Conservation (phyloP, 495 filamentous ascomycete genomes). For the Penicillium cosmopolitanum region DNA sequence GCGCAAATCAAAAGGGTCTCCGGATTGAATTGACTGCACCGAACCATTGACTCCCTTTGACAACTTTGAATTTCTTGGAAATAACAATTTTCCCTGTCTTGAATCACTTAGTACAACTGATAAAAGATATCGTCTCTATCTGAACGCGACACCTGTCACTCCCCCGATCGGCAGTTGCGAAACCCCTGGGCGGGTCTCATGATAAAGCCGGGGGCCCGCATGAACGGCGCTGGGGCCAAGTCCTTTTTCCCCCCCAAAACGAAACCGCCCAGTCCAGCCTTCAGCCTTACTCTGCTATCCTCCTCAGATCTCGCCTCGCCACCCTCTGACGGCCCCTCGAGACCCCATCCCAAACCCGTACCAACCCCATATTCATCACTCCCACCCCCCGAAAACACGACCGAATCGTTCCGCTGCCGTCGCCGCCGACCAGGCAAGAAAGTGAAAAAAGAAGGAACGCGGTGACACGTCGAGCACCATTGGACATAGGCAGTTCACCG, state of each 20-base stretch:
- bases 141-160: background rate
- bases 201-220: conserved; percentile 33
- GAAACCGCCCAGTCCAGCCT: conserved; percentile 1
- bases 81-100: background rate
- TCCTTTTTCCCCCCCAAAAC: conserved; percentile 15
- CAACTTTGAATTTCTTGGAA: background rate
- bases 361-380: background rate
- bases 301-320: background rate
- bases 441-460: background rate
- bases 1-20: background rate
- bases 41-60: background rate
- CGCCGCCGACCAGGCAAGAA: background rate
- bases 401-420: background rate
- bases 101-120: background rate
- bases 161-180: conserved; percentile 14
- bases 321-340: background rate
- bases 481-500: background rate
- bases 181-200: conserved; percentile 23
- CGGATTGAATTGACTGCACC: background rate
- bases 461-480: conserved; percentile 1
- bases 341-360: background rate
- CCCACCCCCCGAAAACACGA: background rate
- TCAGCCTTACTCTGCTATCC: background rate
- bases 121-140: background rate
- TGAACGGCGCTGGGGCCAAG: conserved; percentile 29